Evolutionary conservation across 805 yeast species (phyloP).

Genomic region (Saccharomyces paradoxus): DNA sequence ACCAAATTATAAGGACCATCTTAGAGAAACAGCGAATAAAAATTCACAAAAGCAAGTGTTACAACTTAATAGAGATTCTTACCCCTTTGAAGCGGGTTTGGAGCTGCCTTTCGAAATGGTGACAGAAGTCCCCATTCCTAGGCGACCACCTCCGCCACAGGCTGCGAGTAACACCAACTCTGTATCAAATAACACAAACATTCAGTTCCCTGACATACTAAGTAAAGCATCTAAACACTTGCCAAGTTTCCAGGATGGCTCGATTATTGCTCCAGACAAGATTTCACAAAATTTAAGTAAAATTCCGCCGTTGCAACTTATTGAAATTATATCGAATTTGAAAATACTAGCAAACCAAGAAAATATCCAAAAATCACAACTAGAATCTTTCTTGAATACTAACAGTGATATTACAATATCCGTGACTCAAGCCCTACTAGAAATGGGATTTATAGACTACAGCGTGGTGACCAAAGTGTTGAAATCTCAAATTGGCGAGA

Average conservation of each 20-base stretch:
- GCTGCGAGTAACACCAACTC: not conserved
- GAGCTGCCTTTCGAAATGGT: constrained; percentile 32
- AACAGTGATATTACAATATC: constrained; percentile 54
- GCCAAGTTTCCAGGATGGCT: constrained; percentile 41
- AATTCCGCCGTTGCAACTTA: constrained; percentile 62
- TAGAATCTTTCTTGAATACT: constrained; percentile 42
- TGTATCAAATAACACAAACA: constrained; percentile 6
- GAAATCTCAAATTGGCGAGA: constrained; percentile 14
- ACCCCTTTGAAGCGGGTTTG: constrained; percentile 25
- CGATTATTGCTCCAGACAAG: constrained; percentile 36
- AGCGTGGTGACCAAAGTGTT: constrained; percentile 56
- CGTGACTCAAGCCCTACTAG: constrained; percentile 63
- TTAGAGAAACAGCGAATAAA: constrained; percentile 5
- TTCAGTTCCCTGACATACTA: constrained; percentile 39
- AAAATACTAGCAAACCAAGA: constrained; percentile 49
- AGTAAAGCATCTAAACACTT: constrained; percentile 48
- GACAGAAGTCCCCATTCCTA: constrained; percentile 28
- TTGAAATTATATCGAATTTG: constrained; percentile 60
- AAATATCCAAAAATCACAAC: constrained; percentile 39
- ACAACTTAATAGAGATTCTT: constrained; percentile 25
- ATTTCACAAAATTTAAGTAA: constrained; percentile 54
- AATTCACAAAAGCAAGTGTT: constrained; percentile 3
- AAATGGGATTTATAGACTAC: constrained; percentile 69
- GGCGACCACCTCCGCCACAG: constrained; percentile 17
- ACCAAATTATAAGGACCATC: constrained; percentile 11